Base-by-base conservation (phyloP, 1,284 basidiomycete species). In the Trichosporon sp. region DNA sequence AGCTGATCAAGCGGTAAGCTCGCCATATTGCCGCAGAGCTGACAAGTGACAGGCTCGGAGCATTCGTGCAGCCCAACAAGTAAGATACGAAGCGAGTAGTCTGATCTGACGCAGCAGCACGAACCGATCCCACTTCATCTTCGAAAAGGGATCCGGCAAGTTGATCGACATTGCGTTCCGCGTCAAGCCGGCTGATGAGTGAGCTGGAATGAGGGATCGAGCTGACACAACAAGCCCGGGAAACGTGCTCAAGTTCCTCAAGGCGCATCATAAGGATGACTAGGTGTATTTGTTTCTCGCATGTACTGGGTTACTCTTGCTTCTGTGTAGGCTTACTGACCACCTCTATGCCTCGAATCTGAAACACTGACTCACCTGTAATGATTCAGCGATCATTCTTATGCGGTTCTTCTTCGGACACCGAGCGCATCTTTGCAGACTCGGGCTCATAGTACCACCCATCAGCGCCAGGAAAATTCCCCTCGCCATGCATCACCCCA, bases 121-220 rank as follows among this genome's bases (percentile, higher is more conserved):
- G 52, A 89, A 90, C 79, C 86, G 92, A 19, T 92, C 89, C 67
- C 92, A 95, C 78, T 95, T 95, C 78, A 86, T 95, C 68, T 94
- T 95, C 70, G 90, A 86, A 70, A 89, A 91, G 78, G 91, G 90
- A 9, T 73, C 74, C 0, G 93, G 92, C 1, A 90, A 90, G 77
- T 83, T 95, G 40, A 79, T 94, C 14, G 88, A 94, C 32, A 89
- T 87, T 80, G 87, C 87, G 73, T 82, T 91, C 7, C 89, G 90
- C 1, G 92, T 95, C 60, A 90, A 91, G 74, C 89, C 92, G 1
- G 87, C 76, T 0, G 89, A 93, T 31, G 81, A 82, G 80, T 81
- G 59, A 69, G 79, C 75, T 2, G 19, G 3, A n/a, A n/a, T 14
- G 23, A 6, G 2, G 13, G 25, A 3, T 13, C 23, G 2, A 46